These are phyloP conservation scores for Naematelia aurantialba DNA, from an alignment of 768 basidiomycete genomes.

Conservation along the genomic window DNA sequence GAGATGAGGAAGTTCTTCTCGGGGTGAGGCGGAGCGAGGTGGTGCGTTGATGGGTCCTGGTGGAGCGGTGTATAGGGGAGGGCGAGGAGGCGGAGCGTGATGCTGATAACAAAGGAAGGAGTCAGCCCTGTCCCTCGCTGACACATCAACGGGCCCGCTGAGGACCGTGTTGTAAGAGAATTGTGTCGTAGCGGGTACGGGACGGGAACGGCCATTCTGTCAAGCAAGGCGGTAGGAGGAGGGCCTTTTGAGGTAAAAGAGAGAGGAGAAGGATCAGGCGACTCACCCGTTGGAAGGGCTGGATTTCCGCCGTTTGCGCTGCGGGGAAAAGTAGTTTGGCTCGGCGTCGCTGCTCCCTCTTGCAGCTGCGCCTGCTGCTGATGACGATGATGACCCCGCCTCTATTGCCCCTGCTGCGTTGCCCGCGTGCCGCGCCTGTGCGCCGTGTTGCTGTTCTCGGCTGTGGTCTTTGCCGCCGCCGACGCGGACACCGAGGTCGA, in stretches of 20 bases:
- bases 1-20: slow-evolving; percentile 98
- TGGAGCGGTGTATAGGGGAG: slow-evolving; percentile 40
- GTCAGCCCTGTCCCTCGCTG: no score
- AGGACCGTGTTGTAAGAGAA: no score
- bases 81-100: slow-evolving; percentile 49
- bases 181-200: no score
- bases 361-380: no score
- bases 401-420: no score
- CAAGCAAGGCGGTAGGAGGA: neutral
- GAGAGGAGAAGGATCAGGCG: neutral
- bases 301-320: neutral
- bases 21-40: slow-evolving; percentile 69
- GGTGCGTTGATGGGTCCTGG: slow-evolving; percentile 49
- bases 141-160: no score
- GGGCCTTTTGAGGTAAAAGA: neutral
- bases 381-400: no score
- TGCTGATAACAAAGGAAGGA: slow-evolving; percentile 34
- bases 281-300: neutral
- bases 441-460: no score
- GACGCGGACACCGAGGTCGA: slow-evolving; percentile 4
- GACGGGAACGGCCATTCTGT: neutral
- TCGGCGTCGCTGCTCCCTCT: neutral
- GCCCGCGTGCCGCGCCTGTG: no score
- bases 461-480: neutral
- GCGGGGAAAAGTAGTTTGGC: slow-evolving; percentile 1